Evolutionary conservation across 1,284 basidiomycete species (phyloP).

Genomic region (Heterobasidion annosum): DNA sequence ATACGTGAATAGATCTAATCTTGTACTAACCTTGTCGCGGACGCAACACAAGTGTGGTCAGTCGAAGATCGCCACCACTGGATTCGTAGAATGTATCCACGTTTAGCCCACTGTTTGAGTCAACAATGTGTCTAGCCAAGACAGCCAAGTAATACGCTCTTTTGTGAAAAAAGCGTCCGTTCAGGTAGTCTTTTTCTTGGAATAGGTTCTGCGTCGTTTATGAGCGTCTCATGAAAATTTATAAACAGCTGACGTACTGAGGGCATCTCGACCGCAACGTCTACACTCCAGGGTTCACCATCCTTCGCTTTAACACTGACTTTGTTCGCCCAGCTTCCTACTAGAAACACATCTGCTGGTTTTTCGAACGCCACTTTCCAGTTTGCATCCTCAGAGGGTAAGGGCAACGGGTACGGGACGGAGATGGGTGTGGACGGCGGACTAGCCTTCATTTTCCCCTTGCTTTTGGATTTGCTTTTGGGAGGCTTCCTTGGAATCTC

Average conservation of each 20-base stretch:
- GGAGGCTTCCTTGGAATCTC: background rate
- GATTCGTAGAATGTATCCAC: conserved; percentile 59
- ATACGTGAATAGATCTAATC: conserved; percentile 2
- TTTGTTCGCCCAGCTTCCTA: conserved; percentile 73
- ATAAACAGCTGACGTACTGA: conserved; percentile 32
- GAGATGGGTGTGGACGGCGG: conserved; percentile 16
- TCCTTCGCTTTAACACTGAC: conserved; percentile 59
- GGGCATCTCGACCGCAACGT: conserved; percentile 86
- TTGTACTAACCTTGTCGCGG: conserved; percentile 42
- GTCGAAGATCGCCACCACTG: conserved; percentile 53
- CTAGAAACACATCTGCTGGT: conserved; percentile 57
- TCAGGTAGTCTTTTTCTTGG: conserved; percentile 92
- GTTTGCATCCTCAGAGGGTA: conserved; percentile 61
- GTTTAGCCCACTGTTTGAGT: conserved; percentile 31
- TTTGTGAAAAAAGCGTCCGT: conserved; percentile 90
- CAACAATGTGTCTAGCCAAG: conserved; percentile 59
- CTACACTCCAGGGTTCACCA: conserved; percentile 60
- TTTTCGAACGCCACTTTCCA: conserved; percentile 71
- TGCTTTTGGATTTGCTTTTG: conserved; percentile 7
- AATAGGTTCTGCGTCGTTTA: conserved; percentile 51
- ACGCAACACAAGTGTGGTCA: conserved; percentile 58
- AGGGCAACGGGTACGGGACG: conserved; percentile 57
- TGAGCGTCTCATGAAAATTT: conserved; percentile 2
- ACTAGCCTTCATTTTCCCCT: conserved; percentile 10
- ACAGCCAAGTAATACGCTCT: conserved; percentile 84